Evolutionary conservation across 2,329 filamentous ascomycete genomes (phyloP).

Genomic region (Chrysoporthe cubensis): DNA sequence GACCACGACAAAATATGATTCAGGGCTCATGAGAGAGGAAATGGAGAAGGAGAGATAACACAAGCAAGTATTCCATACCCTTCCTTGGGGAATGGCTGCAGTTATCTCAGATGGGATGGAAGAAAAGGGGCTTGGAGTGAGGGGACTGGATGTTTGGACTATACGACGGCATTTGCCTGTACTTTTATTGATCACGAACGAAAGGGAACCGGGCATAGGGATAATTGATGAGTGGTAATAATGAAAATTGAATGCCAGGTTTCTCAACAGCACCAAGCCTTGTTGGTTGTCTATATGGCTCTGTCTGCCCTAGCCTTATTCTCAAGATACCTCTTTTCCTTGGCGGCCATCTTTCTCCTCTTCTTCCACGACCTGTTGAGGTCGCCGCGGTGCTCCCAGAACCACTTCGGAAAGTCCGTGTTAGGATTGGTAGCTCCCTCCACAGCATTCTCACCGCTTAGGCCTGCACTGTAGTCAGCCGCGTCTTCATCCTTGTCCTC

Average conservation of each 20-base stretch:
- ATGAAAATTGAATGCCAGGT: not conserved
- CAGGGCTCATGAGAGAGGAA: not conserved
- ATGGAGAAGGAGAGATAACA: not conserved
- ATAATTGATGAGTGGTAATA: not conserved
- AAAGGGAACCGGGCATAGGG: not conserved
- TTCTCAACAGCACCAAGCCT: not conserved
- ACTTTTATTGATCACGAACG: not conserved
- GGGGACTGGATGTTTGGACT: not conserved
- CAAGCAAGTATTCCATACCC: not conserved
- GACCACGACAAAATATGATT: not conserved
- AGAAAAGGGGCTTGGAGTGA: not conserved
- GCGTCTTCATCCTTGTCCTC: conserved; percentile 38
- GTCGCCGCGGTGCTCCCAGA: conserved; percentile 69
- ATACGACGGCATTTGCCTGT: not conserved
- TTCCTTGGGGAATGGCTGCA: not conserved
- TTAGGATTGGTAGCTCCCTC: conserved; percentile 30
- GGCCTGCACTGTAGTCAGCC: conserved; percentile 34
- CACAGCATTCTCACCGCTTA: conserved; percentile 36
- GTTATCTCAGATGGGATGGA: not conserved
- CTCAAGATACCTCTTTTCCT: conserved; percentile 69
- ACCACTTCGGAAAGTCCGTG: conserved; percentile 66
- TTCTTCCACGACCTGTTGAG: conserved; percentile 70
- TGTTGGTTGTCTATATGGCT: conserved; percentile 38
- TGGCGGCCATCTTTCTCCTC: conserved; percentile 63
- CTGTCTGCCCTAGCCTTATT: conserved; percentile 59